Evolutionary conservation across 2,329 filamentous ascomycete genomes (phyloP), one percentile per base, ranked within the genome.

Genomic region (Hymenoscyphus occultus): DNA sequence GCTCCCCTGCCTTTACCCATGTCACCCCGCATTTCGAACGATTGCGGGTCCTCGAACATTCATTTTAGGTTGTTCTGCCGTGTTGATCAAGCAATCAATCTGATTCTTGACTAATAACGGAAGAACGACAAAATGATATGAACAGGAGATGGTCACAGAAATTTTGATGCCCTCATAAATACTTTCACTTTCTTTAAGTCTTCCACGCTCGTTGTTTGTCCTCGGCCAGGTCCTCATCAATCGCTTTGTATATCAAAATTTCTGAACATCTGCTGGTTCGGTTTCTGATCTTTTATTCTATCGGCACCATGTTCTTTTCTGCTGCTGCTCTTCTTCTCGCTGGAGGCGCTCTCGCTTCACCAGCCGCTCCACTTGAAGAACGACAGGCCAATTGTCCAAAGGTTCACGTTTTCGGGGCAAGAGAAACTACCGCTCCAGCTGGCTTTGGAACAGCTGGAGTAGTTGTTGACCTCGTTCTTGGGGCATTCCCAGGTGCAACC

Each of bases 371-470:
- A 22, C 56, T 71, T 12, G 65, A 69, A 14, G 63, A 69, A 10
- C 70, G 68, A 39, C 64, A 66, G 56, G 60, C 31, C 61, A 22
- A 4, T 39, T 84, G 82, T 69, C 81, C 82, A 2, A 67, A 72
- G 14, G 75, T 84, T 59, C 81, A 83, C 67, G 74, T 83, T 64
- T 83, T 83, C 64, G 82, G 82, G 22, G 82, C 82, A 5, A 79
- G 81, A 35, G 81, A 83, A 71, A 84, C 82, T 4, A 82, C 80
- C 0, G 81, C 71, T 7, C 64, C 80, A 1, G 68, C 77, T 6
- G 84, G 84, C 1, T 86, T 82, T 67, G 84, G 84, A 9, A 80
- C 82, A 0, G 77, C 82, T 1, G 76, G 77, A 28, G 79, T 78
- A 0, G 78, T 86, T 13, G 81, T 87, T 22, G 79, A 85, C 68